Percentiles rank a stretch among this genome's conserved stretches.
Evolutionary conservation across 805 yeast species (phyloP).

Genomic region (Candida loeiensis): DNA sequence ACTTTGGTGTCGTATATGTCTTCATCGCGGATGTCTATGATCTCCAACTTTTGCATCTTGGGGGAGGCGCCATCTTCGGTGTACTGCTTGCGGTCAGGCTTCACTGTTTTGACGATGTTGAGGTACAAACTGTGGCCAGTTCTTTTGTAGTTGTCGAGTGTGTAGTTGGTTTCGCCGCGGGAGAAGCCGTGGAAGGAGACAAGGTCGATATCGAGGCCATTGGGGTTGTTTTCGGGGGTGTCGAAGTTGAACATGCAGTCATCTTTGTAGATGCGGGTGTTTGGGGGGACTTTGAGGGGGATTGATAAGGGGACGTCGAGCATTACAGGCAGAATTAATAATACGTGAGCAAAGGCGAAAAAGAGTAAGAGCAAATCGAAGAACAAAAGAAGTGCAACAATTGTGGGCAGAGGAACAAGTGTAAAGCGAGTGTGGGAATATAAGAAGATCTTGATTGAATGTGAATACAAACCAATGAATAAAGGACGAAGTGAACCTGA

Average conservation of each 20-base stretch:
- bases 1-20: slow-evolving; percentile 53
- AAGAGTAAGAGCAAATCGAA: neutral
- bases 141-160: slow-evolving; percentile 51
- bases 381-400: neutral
- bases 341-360: neutral
- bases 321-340: neutral
- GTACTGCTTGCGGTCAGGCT: slow-evolving; percentile 31
- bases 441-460: too few relatives aligned
- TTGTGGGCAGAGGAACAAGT: neutral
- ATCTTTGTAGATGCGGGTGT: slow-evolving; percentile 63
- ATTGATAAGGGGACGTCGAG: slow-evolving; percentile 15
- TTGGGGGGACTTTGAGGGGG: slow-evolving; percentile 18
- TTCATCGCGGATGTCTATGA: slow-evolving; percentile 58
- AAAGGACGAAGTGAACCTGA: too few relatives aligned
- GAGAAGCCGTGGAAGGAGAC: slow-evolving; percentile 70
- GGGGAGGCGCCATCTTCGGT: slow-evolving; percentile 26
- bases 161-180: slow-evolving; percentile 45
- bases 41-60: slow-evolving; percentile 64
- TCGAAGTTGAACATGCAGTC: slow-evolving; percentile 88
- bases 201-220: slow-evolving; percentile 75
- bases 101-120: slow-evolving; percentile 52
- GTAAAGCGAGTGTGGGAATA: too few relatives aligned
- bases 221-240: slow-evolving; percentile 46
- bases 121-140: slow-evolving; percentile 56
- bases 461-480: too few relatives aligned